Conservation (phyloP, 805 yeast species). For the Maudiozyma serrabonitensis region DNA sequence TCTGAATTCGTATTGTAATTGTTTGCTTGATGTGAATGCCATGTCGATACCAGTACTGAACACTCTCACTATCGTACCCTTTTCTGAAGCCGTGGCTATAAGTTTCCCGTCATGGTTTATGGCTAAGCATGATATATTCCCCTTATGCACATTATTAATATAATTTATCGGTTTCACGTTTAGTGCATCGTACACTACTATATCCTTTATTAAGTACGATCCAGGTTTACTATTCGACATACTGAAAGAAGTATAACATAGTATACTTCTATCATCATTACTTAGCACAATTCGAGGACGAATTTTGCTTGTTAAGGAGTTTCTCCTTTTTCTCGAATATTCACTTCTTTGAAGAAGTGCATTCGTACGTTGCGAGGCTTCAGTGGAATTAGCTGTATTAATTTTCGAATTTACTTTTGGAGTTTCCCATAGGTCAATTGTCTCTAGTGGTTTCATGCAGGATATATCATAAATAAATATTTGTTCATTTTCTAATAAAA, state of each 20-base stretch:
- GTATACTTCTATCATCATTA: constrained; percentile 25
- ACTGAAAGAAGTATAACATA: constrained; percentile 24
- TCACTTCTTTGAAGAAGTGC: constrained; percentile 1
- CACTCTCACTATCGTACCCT: constrained; percentile 62
- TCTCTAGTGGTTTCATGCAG: constrained; percentile 73
- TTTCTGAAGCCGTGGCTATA: constrained; percentile 58
- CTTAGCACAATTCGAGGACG: constrained; percentile 21
- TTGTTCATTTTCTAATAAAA: constrained; percentile 62
- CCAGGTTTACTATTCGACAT: constrained; percentile 33
- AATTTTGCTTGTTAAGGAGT: constrained; percentile 8
- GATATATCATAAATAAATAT: constrained; percentile 83
- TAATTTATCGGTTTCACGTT: constrained; percentile 61
- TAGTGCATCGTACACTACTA: constrained; percentile 69
- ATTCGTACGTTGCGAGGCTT: not conserved
- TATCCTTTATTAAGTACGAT: constrained; percentile 32
- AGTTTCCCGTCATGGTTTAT: constrained; percentile 49
- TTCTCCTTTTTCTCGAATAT: constrained; percentile 6
- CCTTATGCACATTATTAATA: constrained; percentile 24
- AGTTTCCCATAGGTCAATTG: constrained; percentile 39
- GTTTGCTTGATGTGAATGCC: constrained; percentile 12
- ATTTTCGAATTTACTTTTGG: not conserved
- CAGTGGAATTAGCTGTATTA: not conserved
- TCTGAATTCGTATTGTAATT: constrained; percentile 44
- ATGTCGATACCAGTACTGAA: constrained; percentile 46
- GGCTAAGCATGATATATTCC: constrained; percentile 28